Conservation (phyloP, 2,329 filamentous ascomycete species). For the Calcarisporium arbuscula region DNA sequence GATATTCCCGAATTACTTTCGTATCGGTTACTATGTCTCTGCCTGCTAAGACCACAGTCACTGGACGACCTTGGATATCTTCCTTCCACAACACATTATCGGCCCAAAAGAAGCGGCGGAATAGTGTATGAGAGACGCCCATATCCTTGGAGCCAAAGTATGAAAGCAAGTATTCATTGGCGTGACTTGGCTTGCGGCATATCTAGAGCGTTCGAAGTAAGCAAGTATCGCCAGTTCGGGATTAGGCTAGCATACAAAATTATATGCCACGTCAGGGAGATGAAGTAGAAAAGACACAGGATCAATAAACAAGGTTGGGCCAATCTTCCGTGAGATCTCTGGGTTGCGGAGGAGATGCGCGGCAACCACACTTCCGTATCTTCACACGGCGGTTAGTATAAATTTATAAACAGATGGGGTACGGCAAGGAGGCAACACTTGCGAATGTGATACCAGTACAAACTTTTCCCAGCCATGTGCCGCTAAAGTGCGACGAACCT, state of each 20-base stretch:
- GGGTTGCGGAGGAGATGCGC: conserved; percentile 46
- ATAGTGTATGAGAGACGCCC: conserved; percentile 50
- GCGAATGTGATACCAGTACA: conserved; percentile 45
- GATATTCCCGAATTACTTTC: conserved; percentile 43
- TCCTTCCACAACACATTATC: conserved; percentile 57
- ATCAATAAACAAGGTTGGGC: conserved; percentile 48
- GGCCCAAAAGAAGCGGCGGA: conserved; percentile 54
- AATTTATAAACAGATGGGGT: conserved; percentile 2
- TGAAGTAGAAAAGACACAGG: conserved; percentile 55
- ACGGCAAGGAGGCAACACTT: conserved; percentile 9
- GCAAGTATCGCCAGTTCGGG: not conserved
- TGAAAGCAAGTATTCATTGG: conserved; percentile 54
- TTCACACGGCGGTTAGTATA: conserved; percentile 11
- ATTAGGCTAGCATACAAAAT: conserved; percentile 35
- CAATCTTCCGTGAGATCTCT: conserved; percentile 28
- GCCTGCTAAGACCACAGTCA: conserved; percentile 44
- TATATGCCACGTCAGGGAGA: conserved; percentile 57
- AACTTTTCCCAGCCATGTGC: conserved; percentile 45
- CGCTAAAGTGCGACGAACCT: conserved; percentile 46
- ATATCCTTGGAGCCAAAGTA: conserved; percentile 56
- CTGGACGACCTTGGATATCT: conserved; percentile 33
- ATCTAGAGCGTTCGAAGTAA: conserved; percentile 20
- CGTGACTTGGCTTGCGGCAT: conserved; percentile 30
- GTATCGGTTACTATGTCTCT: conserved; percentile 51
- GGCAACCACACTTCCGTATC: conserved; percentile 49